Conservation (phyloP, 2,329 filamentous ascomycete genomes). For the Ciborinia camelliae region DNA sequence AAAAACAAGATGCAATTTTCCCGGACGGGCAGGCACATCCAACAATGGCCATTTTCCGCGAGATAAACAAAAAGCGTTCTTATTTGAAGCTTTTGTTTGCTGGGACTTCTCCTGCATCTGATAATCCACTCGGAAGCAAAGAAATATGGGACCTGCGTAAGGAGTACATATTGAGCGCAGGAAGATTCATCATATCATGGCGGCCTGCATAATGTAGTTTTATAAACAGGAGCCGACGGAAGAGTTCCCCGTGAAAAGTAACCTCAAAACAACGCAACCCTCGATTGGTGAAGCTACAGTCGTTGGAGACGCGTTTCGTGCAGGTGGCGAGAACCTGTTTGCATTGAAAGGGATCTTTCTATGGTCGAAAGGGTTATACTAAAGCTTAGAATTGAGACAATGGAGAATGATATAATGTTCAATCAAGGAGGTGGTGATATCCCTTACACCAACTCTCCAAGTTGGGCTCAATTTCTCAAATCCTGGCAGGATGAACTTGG, state of each 20-base stretch:
- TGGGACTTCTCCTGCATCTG: not conserved
- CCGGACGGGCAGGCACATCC: not conserved
- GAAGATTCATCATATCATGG: not conserved
- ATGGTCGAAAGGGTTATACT: not conserved
- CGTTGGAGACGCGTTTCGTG: not conserved
- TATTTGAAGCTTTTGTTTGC: not conserved
- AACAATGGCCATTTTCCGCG: not conserved
- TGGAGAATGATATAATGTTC: conserved; percentile 5
- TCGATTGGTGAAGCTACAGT: not conserved
- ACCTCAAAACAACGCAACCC: not conserved
- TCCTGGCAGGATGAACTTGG: too few species aligned
- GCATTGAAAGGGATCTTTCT: conserved; percentile 5
- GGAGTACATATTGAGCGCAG: conserved; percentile 5
- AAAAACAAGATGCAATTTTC: not conserved
- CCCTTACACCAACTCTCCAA: conserved; percentile 4
- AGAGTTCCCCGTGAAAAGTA: conserved; percentile 4
- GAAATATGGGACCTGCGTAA: conserved; percentile 2
- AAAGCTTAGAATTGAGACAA: conserved; percentile 5
- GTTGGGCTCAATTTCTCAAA: not conserved
- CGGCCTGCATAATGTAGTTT: not conserved
- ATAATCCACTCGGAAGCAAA: conserved; percentile 5
- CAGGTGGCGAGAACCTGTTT: not conserved
- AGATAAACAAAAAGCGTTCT: not conserved
- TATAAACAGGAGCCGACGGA: not conserved
- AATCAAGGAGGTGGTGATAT: conserved; percentile 12